Conservation (phyloP, 1,284 basidiomycete genomes). For the Microbotryomycetes sp. region DNA sequence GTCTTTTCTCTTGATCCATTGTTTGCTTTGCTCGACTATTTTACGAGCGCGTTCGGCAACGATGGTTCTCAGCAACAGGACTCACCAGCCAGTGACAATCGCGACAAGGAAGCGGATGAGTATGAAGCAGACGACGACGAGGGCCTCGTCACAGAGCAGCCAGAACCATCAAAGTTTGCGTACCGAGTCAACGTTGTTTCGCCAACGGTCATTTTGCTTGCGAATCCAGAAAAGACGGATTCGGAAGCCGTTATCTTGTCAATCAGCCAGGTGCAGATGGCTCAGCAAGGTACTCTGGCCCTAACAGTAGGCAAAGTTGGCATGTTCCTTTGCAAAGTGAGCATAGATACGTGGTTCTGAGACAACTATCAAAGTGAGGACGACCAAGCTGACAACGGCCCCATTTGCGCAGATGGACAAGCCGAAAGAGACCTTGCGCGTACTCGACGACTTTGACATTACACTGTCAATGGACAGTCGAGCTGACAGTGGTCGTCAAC, state of each 20-base stretch:
- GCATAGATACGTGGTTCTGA: not conserved
- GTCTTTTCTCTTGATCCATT: constrained; percentile 92
- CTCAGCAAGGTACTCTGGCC: constrained; percentile 88
- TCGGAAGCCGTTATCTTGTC: constrained; percentile 83
- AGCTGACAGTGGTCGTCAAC: constrained; percentile 63
- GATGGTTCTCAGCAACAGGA: not conserved
- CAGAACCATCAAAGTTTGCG: constrained; percentile 40
- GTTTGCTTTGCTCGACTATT: constrained; percentile 80
- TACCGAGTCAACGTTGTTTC: constrained; percentile 88
- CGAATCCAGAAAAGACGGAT: constrained; percentile 70
- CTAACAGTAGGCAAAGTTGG: constrained; percentile 76
- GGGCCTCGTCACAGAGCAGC: constrained; percentile 14
- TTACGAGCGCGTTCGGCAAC: constrained; percentile 56
- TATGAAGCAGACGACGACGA: constrained; percentile 34
- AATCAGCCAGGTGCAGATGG: constrained; percentile 78
- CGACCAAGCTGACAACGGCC: not conserved
- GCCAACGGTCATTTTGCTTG: constrained; percentile 81
- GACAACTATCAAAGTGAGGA: not conserved
- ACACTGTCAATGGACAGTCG: constrained; percentile 81
- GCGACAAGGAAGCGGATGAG: constrained; percentile 30
- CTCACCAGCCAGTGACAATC: not conserved
- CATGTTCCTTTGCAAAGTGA: constrained; percentile 73
- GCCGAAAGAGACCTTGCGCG: constrained; percentile 73
- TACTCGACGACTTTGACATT: constrained; percentile 88
- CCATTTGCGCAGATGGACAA: constrained; percentile 59